These are phyloP conservation scores for Aspergillus melleus DNA, from an alignment of 2,329 filamentous ascomycete genomes.

Conservation along the genomic window DNA sequence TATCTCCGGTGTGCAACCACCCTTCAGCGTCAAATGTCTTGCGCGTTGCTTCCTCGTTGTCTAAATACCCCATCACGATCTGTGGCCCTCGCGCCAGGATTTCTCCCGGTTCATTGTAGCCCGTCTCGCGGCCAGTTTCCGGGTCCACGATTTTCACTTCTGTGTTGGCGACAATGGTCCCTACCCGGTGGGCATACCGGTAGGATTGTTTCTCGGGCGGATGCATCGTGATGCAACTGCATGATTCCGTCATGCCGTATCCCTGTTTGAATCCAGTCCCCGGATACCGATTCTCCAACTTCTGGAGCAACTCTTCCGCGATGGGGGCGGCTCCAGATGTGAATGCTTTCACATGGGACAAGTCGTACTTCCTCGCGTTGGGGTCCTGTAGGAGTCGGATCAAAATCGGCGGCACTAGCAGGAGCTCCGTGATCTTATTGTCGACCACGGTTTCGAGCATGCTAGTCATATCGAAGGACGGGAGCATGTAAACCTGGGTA, in stretches of 20 bases:
- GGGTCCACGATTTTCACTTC: conserved; percentile 59
- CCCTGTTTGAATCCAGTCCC: conserved; percentile 63
- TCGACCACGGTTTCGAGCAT: conserved; percentile 56
- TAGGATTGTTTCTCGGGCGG: conserved; percentile 58
- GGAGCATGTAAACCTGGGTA: conserved; percentile 66
- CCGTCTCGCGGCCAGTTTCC: conserved; percentile 52
- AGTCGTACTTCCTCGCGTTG: conserved; percentile 50
- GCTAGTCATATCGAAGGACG: conserved; percentile 60
- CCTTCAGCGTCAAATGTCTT: conserved; percentile 66
- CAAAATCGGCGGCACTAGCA: conserved; percentile 62
- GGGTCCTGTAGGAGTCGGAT: conserved; percentile 60
- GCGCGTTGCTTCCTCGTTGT: conserved; percentile 68
- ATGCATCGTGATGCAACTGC: conserved; percentile 63
- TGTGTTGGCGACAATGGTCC: conserved; percentile 58
- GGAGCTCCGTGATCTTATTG: conserved; percentile 56
- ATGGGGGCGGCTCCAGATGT: conserved; percentile 63
- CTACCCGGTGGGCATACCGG: conserved; percentile 44
- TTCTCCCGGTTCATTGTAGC: conserved; percentile 55
- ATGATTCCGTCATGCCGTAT: conserved; percentile 69
- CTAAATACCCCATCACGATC: conserved; percentile 65
- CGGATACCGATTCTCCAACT: conserved; percentile 58
- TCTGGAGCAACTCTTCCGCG: conserved; percentile 56
- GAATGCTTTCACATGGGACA: conserved; percentile 57
- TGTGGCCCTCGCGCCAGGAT: conserved; percentile 77
- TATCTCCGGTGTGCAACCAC: conserved; percentile 65